Base-by-base conservation (phyloP, 192 early-diverging fungal species). In the Coemansia sp. region DNA sequence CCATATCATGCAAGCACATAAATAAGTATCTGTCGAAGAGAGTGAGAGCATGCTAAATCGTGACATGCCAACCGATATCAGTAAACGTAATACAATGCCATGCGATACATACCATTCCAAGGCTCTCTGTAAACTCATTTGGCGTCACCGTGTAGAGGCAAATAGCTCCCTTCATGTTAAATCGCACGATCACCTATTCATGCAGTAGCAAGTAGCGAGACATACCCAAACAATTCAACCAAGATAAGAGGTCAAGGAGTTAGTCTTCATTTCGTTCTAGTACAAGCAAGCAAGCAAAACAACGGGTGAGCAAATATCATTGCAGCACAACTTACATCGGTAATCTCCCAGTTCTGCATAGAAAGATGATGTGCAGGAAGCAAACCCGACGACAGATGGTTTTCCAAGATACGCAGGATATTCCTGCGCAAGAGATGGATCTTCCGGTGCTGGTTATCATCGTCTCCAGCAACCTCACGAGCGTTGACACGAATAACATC, bases 311-410 rank as follows among this genome's bases (percentile, higher is more conserved):
- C 32, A 32, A 49, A 32, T 32, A 32, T 32, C 32, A 32, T 32
- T 32, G 32, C 32, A 32, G 32, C 4, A 32, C 32, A 41, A 63
- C 74, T 63, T 63, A 70, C 80, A 71, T 82, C 75, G 6, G 72
- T 74, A 19, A 82, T 72, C 42, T 82, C 75, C 80, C 80, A 82
- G 60, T 77, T 70, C 69, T 77, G 80, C 69, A 77, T 41, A 38
- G 80, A 82, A 45, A 82, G 66, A 63, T 74, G 80, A 41, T 66
- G 67, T 10, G 73, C 75, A 1, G 80, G 80, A 64, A 82, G 58
- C 39, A 65, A 56, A 3, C 21, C 69, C 11, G 65, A 58, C 10
- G 80, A 52, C 66, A 82, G 18, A 43, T 82, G 75, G 9, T 47
- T 37, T 48, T 82, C 80, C n/a, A 77, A 59, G 40, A 83, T 83